Evolutionary conservation across 2,329 filamentous ascomycete species (phyloP).

Genomic region (Phialophora expanda): DNA sequence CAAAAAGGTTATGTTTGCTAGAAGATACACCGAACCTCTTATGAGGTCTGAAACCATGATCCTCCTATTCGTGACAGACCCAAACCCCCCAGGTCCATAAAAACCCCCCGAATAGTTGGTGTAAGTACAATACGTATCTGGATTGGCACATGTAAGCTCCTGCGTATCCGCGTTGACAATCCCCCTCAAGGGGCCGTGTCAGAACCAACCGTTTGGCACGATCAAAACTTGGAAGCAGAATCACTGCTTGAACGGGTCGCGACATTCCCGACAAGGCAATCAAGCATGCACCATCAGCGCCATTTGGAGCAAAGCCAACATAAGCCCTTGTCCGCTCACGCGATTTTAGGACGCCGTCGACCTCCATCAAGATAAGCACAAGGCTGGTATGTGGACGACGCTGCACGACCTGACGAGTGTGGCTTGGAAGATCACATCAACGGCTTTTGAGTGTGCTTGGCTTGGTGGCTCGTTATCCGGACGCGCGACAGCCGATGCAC

Average conservation of each 20-base stretch:
- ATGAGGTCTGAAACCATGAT: background rate
- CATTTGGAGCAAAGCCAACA: background rate
- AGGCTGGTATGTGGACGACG: background rate
- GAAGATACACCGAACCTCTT: background rate
- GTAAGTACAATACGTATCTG: background rate
- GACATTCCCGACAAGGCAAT: background rate
- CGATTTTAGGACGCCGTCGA: background rate
- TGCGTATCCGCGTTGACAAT: background rate
- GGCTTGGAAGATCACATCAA: background rate
- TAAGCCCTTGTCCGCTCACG: background rate
- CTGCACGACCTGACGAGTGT: background rate
- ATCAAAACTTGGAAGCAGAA: background rate
- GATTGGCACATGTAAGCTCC: background rate
- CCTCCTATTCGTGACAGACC: background rate
- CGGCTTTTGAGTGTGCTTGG: background rate
- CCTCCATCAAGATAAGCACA: background rate
- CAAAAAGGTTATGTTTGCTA: background rate
- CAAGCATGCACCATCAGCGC: background rate
- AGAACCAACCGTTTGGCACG: background rate
- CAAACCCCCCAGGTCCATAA: background rate
- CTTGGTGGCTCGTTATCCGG: background rate
- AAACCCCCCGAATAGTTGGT: background rate
- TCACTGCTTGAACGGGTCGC: background rate
- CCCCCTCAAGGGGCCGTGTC: background rate
- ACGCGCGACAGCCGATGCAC: background rate